Evolutionary conservation across 1,139 yeast genomes (phyloP).

Genomic region (Arxiozyma heterogenica): DNA sequence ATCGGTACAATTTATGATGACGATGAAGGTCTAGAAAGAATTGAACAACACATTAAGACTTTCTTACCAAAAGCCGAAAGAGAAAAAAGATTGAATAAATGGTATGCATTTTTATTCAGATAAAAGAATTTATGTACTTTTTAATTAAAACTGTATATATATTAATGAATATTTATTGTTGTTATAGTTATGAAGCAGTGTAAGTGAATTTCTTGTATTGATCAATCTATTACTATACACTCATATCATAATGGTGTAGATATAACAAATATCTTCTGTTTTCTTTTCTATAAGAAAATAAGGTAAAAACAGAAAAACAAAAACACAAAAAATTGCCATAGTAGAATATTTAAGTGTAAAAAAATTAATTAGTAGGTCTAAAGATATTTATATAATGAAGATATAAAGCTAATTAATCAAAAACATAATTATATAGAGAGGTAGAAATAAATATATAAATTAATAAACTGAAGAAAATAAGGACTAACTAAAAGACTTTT

Average conservation of each 20-base stretch:
- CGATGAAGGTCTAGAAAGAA: conserved; percentile 67
- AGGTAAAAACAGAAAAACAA: too few relatives aligned
- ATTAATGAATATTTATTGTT: neutral
- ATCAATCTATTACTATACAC: neutral
- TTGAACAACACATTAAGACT: conserved; percentile 65
- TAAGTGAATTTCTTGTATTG: neutral
- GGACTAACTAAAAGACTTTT: neutral
- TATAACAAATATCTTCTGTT: too few relatives aligned
- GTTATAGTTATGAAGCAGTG: too few relatives aligned
- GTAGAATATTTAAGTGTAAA: neutral
- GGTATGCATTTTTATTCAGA: conserved; percentile 47
- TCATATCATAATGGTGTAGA: too few relatives aligned
- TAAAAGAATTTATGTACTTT: conserved; percentile 8
- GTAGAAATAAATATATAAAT: conserved; percentile 5
- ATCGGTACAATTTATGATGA: conserved; percentile 86
- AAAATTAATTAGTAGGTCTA: neutral
- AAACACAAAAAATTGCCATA: too few relatives aligned
- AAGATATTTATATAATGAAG: neutral
- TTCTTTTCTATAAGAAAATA: too few relatives aligned
- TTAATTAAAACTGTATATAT: neutral
- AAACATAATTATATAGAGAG: neutral
- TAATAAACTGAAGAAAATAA: conserved; percentile 5
- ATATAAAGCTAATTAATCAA: too few relatives aligned
- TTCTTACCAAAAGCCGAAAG: conserved; percentile 63
- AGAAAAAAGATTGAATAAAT: conserved; percentile 47